These are phyloP conservation scores for Craterostigma plantagineum DNA, from an alignment of 257 asterid species.

Conservation along the genomic window DNA sequence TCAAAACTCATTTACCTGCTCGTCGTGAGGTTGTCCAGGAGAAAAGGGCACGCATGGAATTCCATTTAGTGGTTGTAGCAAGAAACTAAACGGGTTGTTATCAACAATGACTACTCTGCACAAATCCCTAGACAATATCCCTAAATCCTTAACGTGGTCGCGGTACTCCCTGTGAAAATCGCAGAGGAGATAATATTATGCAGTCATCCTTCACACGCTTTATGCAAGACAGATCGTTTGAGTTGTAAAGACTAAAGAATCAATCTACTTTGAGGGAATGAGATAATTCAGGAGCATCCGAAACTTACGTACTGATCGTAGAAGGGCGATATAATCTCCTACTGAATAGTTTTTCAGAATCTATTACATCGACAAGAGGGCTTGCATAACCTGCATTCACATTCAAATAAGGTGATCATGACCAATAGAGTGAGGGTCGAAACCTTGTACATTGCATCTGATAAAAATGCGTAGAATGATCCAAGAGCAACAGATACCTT, in stretches of 20 bases:
- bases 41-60: slow-evolving; percentile 68
- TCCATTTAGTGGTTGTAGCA: slow-evolving; percentile 84
- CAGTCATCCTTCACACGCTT: too few species aligned
- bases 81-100: slow-evolving; percentile 90
- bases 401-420: not conserved
- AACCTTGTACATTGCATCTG: not conserved
- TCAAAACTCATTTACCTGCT: slow-evolving; percentile 32
- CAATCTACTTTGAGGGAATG: too few species aligned
- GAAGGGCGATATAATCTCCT: slow-evolving; percentile 59
- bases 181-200: too few species aligned
- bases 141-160: slow-evolving; percentile 80
- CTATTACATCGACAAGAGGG: slow-evolving; percentile 69
- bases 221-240: too few species aligned
- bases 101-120: slow-evolving; percentile 72
- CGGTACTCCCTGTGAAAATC: slow-evolving; percentile 50
- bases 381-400: slow-evolving; percentile 46
- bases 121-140: slow-evolving; percentile 49
- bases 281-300: not conserved
- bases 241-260: too few species aligned
- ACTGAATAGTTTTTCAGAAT: slow-evolving; percentile 30
- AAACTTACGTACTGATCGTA: slow-evolving; percentile 52
- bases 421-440: not conserved
- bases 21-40: slow-evolving; percentile 61
- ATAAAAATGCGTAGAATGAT: not conserved
- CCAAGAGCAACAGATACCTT: slow-evolving; percentile 32